Evolutionary conservation across 805 yeast species (phyloP).

Genomic region (Nakazawaea ambrosiae): DNA sequence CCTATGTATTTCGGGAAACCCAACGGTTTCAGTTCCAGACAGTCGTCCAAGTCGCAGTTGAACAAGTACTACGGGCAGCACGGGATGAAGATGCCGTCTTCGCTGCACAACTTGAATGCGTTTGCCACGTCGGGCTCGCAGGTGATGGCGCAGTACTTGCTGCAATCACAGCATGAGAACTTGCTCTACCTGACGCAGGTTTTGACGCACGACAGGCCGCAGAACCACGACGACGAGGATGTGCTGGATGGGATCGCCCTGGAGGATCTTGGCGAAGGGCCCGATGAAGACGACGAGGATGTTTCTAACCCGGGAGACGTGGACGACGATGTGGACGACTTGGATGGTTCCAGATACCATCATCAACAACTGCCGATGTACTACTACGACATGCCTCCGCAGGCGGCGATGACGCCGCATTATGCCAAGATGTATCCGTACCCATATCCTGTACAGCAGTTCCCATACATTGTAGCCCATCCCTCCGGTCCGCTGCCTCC

Average conservation of each 20-base stretch:
- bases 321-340: not conserved
- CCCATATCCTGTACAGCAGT: constrained; percentile 4
- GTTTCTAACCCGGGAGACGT: not conserved
- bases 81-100: not conserved
- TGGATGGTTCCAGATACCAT: not conserved
- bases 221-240: not conserved
- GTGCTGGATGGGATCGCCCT: not conserved
- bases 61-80: constrained; percentile 2
- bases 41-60: constrained; percentile 8
- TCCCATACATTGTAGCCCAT: not conserved
- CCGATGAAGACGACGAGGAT: constrained; percentile 1
- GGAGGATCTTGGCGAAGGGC: not conserved
- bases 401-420: not conserved
- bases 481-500: not conserved
- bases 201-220: constrained; percentile 11
- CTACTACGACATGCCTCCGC: not conserved
- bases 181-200: constrained; percentile 32
- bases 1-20: not conserved
- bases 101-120: constrained; percentile 8
- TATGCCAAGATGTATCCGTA: constrained; percentile 2
- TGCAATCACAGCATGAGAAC: constrained; percentile 62
- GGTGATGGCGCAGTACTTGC: constrained; percentile 73
- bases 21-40: constrained; percentile 6
- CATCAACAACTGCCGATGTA: not conserved
- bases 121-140: constrained; percentile 50